These are phyloP conservation scores for Flaveria robusta DNA, from an alignment of 129 eudicot species.

Conservation along the genomic window DNA sequence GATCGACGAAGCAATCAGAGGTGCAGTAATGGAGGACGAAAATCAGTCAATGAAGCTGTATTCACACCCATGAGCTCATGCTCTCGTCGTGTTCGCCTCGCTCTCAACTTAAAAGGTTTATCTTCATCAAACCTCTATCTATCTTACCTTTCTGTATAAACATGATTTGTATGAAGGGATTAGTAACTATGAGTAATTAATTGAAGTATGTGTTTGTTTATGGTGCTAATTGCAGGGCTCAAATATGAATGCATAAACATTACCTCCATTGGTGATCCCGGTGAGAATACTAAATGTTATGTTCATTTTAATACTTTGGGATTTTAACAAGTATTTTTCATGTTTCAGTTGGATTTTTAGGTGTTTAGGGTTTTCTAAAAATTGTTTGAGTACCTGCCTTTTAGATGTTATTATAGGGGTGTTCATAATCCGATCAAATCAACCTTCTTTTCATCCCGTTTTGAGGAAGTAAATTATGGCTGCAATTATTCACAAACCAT, in stretches of 20 bases:
- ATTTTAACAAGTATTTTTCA: not conserved
- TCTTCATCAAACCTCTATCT: not conserved
- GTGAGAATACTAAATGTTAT: conserved; percentile 37
- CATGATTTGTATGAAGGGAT: no score
- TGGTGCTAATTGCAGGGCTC: conserved; percentile 48
- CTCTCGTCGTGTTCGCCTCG: conserved; percentile 79
- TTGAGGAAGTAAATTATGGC: no score
- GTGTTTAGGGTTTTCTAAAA: not conserved
- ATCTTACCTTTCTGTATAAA: not conserved
- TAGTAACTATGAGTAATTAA: not conserved
- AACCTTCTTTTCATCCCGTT: no score
- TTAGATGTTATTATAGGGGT: no score
- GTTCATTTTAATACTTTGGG: not conserved
- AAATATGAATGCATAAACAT: conserved; percentile 61
- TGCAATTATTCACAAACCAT: no score
- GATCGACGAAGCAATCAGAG: not conserved
- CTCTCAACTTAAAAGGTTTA: conserved; percentile 67
- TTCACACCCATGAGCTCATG: conserved; percentile 67
- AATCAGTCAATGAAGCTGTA: conserved; percentile 51
- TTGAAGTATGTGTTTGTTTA: conserved; percentile 13
- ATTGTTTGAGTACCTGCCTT: no score
- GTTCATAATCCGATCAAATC: no score
- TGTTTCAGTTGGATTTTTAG: not conserved
- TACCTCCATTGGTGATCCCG: conserved; percentile 57
- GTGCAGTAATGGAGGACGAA: conserved; percentile 13